phyloP scores from a whole-genome alignment of 2,329 filamentous ascomycete genomes.

The Pseudodiploospora longispora region DNA sequence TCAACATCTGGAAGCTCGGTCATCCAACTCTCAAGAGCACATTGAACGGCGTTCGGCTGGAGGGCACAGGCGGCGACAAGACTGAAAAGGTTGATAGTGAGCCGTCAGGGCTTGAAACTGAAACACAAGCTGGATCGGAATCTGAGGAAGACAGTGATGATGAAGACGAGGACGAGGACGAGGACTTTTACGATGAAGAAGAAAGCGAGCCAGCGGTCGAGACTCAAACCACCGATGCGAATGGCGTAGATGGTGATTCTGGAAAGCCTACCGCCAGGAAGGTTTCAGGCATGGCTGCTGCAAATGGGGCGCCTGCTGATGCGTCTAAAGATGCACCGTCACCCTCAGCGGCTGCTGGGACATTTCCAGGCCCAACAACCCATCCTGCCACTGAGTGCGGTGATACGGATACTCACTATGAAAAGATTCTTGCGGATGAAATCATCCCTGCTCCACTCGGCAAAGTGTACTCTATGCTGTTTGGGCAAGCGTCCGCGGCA shows the following conservation, averaged over 20 bases:
- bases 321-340: conserved; percentile 42
- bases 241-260: conserved; percentile 36
- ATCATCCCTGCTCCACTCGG: conserved; percentile 79
- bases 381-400: conserved; percentile 82
- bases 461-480: conserved; percentile 82
- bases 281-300: conserved; percentile 47
- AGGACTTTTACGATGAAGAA: conserved; percentile 71
- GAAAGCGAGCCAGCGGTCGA: conserved; percentile 72
- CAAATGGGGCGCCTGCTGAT: conserved; percentile 38
- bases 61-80: conserved; percentile 79
- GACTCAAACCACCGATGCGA: conserved; percentile 31
- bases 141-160: conserved; percentile 59
- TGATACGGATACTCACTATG: conserved; percentile 71
- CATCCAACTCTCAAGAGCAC: conserved; percentile 89
- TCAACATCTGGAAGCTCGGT: conserved; percentile 97
- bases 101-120: conserved; percentile 24
- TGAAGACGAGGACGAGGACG: conserved; percentile 56
- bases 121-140: conserved; percentile 44
- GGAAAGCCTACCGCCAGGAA: conserved; percentile 65
- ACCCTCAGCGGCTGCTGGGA: conserved; percentile 36
- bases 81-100: conserved; percentile 69
- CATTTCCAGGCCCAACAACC: conserved; percentile 77
- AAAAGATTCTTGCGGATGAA: conserved; percentile 79
- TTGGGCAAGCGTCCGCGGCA: conserved; percentile 67
- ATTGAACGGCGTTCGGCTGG: conserved; percentile 76